These are phyloP conservation scores for Naematelia encephala DNA, from an alignment of 768 basidiomycete genomes.

Conservation along the genomic window DNA sequence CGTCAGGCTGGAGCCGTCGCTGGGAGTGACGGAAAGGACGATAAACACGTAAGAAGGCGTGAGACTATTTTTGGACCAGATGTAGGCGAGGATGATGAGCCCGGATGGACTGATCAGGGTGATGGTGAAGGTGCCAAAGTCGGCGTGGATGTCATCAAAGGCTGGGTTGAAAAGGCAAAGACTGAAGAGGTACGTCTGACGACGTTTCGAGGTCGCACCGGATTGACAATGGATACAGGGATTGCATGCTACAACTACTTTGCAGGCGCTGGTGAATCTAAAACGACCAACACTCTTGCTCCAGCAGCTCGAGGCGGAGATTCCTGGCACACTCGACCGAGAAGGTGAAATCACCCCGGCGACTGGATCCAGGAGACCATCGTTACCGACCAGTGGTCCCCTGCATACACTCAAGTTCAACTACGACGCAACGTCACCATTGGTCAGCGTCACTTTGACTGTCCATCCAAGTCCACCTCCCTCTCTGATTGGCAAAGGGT, in stretches of 20 bases:
- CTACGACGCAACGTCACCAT: conserved; percentile 86
- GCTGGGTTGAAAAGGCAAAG: conserved; percentile 70
- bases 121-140: conserved; percentile 54
- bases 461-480: conserved; percentile 62
- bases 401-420: conserved; percentile 83
- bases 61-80: conserved; percentile 89
- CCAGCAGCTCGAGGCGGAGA: conserved; percentile 26
- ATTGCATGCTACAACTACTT: conserved; percentile 80
- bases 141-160: conserved; percentile 73
- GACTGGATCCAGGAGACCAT: conserved; percentile 50
- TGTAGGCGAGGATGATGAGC: conserved; percentile 64
- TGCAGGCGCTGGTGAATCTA: conserved; percentile 91
- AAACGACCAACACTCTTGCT: conserved; percentile 83
- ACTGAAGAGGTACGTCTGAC: conserved; percentile 68
- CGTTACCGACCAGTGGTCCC: conserved; percentile 57
- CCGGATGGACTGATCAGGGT: conserved; percentile 54
- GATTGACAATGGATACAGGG: conserved; percentile 53
- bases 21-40: conserved; percentile 15
- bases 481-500: conserved; percentile 32
- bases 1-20: conserved; percentile 6
- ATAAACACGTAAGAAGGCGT: conserved; percentile 55
- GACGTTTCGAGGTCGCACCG: background rate
- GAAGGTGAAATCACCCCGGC: conserved; percentile 55
- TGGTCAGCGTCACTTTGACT: conserved; percentile 73
- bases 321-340: background rate